phyloP scores from a whole-genome alignment of 2,329 filamentous ascomycete species.

The Fusarium abutilonis region DNA sequence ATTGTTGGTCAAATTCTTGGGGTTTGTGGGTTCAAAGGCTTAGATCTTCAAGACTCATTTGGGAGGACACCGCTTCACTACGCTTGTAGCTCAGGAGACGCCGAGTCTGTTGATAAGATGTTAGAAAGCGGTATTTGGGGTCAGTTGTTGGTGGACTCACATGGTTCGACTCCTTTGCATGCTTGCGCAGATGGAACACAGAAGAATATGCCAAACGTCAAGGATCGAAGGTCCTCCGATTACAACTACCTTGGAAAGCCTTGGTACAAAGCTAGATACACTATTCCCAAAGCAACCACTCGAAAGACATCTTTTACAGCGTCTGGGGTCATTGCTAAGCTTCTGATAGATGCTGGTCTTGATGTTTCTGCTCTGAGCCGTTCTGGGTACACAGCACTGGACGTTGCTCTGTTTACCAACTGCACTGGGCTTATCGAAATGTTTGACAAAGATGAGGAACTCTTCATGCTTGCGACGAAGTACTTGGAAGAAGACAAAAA shows the following conservation, averaged over 20 bases:
- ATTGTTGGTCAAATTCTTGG: conserved; percentile 26
- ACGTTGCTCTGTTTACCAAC: conserved; percentile 20
- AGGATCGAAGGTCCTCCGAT: conserved; percentile 1
- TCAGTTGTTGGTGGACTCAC: not conserved
- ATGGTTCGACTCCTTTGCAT: conserved; percentile 23
- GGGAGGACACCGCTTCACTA: conserved; percentile 37
- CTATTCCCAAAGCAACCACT: rapidly evolving
- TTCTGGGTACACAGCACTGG: conserved; percentile 12
- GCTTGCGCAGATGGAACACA: conserved; percentile 31
- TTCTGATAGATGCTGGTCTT: conserved; percentile 15
- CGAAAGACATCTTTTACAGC: not conserved
- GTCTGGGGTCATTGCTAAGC: conserved; percentile 12
- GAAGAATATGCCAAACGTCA: conserved; percentile 22
- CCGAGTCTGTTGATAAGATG: conserved; percentile 18
- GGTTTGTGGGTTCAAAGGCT: not conserved
- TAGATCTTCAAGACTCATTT: conserved; percentile 28
- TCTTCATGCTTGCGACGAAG: conserved; percentile 13
- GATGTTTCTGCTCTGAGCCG: conserved; percentile 2
- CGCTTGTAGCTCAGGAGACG: conserved; percentile 34
- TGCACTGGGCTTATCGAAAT: conserved; percentile 21
- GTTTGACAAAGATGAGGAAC: conserved; percentile 14
- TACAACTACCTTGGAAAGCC: not conserved
- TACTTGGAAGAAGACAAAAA: not conserved
- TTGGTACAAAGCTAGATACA: not conserved
- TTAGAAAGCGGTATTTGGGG: conserved; percentile 13